phyloP scores from a whole-genome alignment of 2,329 filamentous ascomycete genomes.

The Apiospora koreana region DNA sequence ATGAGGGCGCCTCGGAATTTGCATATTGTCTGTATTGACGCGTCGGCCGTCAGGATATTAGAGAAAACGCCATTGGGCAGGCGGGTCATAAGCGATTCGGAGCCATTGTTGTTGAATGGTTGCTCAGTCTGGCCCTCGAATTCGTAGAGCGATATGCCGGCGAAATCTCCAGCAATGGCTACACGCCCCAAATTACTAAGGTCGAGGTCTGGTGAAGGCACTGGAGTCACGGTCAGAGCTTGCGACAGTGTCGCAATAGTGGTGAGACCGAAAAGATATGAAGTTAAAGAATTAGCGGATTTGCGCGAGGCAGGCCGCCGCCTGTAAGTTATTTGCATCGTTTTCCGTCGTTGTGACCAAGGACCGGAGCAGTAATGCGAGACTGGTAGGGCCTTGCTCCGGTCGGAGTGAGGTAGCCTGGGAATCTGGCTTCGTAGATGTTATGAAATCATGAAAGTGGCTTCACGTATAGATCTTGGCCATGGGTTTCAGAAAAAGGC shows the following conservation, averaged over 20 bases:
- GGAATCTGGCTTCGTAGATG: background rate
- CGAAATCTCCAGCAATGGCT: constrained; percentile 85
- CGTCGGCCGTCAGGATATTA: constrained; percentile 75
- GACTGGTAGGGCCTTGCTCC: constrained; percentile 21
- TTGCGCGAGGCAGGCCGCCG: constrained; percentile 44
- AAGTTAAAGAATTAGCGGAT: constrained; percentile 18
- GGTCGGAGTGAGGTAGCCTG: constrained; percentile 20
- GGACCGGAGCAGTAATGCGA: constrained; percentile 26
- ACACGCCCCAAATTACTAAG: constrained; percentile 77
- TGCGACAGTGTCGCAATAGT: constrained; percentile 44
- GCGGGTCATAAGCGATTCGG: constrained; percentile 75
- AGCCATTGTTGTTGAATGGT: constrained; percentile 70
- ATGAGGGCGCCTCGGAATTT: constrained; percentile 71
- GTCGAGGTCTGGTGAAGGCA: constrained; percentile 74
- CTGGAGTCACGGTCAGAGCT: constrained; percentile 60
- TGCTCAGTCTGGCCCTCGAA: constrained; percentile 78
- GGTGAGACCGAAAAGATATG: constrained; percentile 41
- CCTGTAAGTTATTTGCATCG: constrained; percentile 51
- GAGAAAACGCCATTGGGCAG: constrained; percentile 85
- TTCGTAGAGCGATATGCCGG: constrained; percentile 86
- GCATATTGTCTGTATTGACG: constrained; percentile 87
- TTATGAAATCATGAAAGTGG: background rate
- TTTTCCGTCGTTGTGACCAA: constrained; percentile 18
- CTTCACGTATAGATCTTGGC: background rate
- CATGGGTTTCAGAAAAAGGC: background rate